Conservation (phyloP, 2,329 filamentous ascomycete genomes). For the Escovopsis sp. region DNA sequence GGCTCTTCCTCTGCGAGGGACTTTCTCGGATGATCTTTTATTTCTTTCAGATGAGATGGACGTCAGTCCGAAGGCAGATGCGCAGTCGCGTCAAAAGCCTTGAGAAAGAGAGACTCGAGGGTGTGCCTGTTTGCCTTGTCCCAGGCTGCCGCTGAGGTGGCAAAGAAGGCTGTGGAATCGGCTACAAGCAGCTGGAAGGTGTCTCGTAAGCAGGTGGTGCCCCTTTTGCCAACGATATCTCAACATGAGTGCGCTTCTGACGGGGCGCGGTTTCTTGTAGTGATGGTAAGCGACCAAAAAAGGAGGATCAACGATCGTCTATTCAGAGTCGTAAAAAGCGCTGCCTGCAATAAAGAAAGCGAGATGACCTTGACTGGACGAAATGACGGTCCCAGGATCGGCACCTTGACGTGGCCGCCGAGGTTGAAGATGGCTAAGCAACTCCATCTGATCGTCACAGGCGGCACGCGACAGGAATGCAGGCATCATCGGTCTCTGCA, state of each 20-base stretch:
- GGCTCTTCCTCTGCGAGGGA: neutral
- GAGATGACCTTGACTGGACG: no score
- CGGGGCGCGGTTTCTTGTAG: no score
- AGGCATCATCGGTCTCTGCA: no score
- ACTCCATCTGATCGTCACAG: no score
- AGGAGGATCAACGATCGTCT: no score
- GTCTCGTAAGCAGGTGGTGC: neutral
- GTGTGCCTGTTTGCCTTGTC: neutral
- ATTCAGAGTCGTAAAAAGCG: no score
- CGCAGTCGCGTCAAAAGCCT: constrained; percentile 12
- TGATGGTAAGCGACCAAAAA: no score
- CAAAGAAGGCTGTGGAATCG: constrained; percentile 17
- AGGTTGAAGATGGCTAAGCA: no score
- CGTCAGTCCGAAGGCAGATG: constrained; percentile 12
- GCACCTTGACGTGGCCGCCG: no score
- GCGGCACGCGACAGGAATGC: no score
- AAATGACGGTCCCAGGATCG: neutral
- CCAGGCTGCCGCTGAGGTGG: constrained; percentile 4
- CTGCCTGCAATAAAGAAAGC: no score
- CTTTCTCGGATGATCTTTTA: no score
- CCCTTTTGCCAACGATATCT: constrained; percentile 4
- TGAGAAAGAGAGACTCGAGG: neutral
- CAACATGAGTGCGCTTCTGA: constrained; percentile 7
- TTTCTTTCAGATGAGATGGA: constrained; percentile 6
- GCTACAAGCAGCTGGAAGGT: constrained; percentile 6